These are phyloP conservation scores for Phytophthora ramorum DNA, from an alignment of 352 stramenopile genomes.

Conservation along the genomic window DNA sequence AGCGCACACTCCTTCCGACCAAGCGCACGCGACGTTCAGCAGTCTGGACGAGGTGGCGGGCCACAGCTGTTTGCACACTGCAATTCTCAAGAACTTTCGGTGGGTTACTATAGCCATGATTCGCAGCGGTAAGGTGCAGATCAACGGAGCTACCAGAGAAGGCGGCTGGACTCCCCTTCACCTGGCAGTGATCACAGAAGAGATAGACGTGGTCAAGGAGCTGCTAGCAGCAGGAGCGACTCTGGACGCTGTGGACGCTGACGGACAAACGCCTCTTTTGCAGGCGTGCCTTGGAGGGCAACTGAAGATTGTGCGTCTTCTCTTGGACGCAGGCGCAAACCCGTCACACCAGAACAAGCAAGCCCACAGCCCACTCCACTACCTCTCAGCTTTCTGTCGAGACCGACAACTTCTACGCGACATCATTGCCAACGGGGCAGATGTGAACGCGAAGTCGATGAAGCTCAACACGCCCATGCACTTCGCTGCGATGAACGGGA, in stretches of 20 bases:
- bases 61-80: constrained; percentile 63
- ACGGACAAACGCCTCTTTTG: constrained; percentile 66
- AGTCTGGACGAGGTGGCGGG: constrained; percentile 51
- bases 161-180: constrained; percentile 65
- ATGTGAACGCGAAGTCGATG: constrained; percentile 75
- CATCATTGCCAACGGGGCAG: constrained; percentile 54
- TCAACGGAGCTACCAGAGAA: constrained; percentile 60
- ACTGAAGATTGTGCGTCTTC: constrained; percentile 53
- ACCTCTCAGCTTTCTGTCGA: constrained; percentile 68
- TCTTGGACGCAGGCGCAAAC: constrained; percentile 60
- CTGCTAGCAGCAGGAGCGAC: constrained; percentile 55
- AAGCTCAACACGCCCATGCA: constrained; percentile 81
- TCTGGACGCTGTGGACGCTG: constrained; percentile 65
- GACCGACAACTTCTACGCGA: constrained; percentile 54
- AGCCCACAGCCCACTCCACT: constrained; percentile 68
- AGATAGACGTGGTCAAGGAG: constrained; percentile 50
- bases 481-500: constrained; percentile 82
- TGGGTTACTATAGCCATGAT: constrained; percentile 53
- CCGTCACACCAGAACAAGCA: constrained; percentile 75
- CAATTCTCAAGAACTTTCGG: constrained; percentile 69
- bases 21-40: constrained; percentile 47
- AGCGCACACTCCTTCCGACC: constrained; percentile 18
- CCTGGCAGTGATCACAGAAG: constrained; percentile 69
- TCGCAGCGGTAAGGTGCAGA: constrained; percentile 40
- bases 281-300: constrained; percentile 64